Evolutionary conservation across 768 basidiomycete species (phyloP), one percentile per base, ranked within the genome.

Genomic region (Tremella mesenterica): DNA sequence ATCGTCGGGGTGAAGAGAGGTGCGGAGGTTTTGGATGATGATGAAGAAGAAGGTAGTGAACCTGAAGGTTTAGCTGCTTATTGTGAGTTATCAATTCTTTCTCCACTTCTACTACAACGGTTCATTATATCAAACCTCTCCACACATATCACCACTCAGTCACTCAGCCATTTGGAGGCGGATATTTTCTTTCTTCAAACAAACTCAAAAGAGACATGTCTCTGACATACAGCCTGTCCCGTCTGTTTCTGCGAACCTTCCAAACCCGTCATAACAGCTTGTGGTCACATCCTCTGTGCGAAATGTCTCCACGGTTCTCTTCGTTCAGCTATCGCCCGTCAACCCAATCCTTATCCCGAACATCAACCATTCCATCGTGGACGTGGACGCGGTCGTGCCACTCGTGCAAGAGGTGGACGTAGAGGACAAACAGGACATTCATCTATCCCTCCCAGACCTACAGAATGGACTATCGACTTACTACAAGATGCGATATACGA

Each of bases 271-370:
- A 53, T 63, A 48, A 69, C 64, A 27, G 45, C 44, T 14, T 69
- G 67, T 34, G 67, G 67, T 23, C 67, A 69, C 36, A 55, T 65
- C 33, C 61, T 65, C 7, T 69, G 67, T 44, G 54, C 61, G 3
- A 30, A 57, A 48, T 69, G 67, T 41, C 61, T 69, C 13, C 61
- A 56, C 28, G 53, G 52, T 4, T 59, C 64, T 21, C 56, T 69
- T 5, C 46, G 59, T 18, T 49, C 63, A 2, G 67, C 64, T 4
- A 61, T 69, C 26, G 57, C 53, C 12, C 59, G 67, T 12, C 50
- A 62, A 28, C 58, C 63, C 23, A 58, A 60, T 34, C 59, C 63
- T 8, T 56, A 50, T 23, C 61, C 65, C 20, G 48, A 44, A 41
- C 43, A 41, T 13, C 49, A 18, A 18, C 47, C 28, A 7, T 18